Evolutionary conservation across 1,284 basidiomycete genomes (phyloP), one percentile per base, ranked within the genome.

Genomic region (Cutaneotrichosporon sp.): DNA sequence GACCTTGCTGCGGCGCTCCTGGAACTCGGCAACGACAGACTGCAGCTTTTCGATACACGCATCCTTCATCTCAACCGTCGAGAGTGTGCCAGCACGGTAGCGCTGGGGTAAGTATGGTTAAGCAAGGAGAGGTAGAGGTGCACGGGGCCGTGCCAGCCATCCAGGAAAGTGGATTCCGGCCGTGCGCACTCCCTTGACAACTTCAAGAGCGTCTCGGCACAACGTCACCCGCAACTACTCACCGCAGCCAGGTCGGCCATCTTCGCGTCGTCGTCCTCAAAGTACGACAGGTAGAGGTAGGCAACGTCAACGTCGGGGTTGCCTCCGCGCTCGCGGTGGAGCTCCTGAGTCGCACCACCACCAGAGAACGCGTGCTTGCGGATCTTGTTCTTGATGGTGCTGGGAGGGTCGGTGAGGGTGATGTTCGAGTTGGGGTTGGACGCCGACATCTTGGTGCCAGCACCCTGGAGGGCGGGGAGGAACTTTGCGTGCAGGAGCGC

Each of bases 371-470:
- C 92, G 74, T 95, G 91, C 74, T 86, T 89, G 78, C 94, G 97
- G 78, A 99, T 89, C 84, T 99, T 99, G 80, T 94, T 98, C 84
- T 97, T 97, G 83, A 92, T 97, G 81, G 95, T 90, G 70, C 88
- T 89, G 18, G 89, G 85, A 62, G 90, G 92, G 79, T 99, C 97
- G 58, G 86, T 92, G 95, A 99, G 97, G 82, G 86, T 98, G 71
- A 99, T 96, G 72, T 90, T 90, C 67, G 88, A 90, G 81, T 91
- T 95, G 40, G 88, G 84, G 79, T 95, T 90, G 58, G 90, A 93
- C 4, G 96, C 96, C 75, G 91, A 95, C 97, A 99, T 99, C 83
- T 99, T 99, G 49, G 93, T 97, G 80, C 97, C 92, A 6, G 94
- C 90, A 49, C 97, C 97, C 82, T 98, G 96, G 16, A 99, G 85